phyloP scores from a whole-genome alignment of 768 basidiomycete species.

The Exsudoporus frostii region DNA sequence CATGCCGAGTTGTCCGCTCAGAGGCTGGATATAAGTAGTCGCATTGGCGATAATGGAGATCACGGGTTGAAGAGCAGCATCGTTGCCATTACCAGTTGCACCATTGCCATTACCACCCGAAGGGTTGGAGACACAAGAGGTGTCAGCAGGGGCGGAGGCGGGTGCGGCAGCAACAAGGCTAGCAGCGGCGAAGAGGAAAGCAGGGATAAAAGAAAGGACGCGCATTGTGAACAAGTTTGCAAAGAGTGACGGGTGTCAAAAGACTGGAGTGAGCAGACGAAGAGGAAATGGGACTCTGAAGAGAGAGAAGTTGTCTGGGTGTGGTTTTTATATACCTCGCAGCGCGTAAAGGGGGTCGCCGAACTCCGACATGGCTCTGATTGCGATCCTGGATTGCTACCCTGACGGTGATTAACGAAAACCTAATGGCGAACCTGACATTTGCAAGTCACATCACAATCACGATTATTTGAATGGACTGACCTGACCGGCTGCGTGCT shows the following conservation, averaged over 20 bases:
- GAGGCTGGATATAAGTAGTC: constrained; percentile 1
- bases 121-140: constrained; percentile 2
- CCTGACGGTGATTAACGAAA: neutral
- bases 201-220: constrained; percentile 16
- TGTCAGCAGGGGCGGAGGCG: neutral
- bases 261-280: neutral
- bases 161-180: constrained; percentile 10
- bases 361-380: neutral
- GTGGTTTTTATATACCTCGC: constrained; percentile 14
- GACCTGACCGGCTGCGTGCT: neutral
- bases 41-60: constrained; percentile 13
- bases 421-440: neutral
- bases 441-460: constrained; percentile 29
- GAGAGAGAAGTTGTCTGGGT: neutral
- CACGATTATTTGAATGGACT: constrained; percentile 24
- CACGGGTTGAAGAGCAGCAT: constrained; percentile 8
- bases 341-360: neutral
- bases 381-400: too few species aligned
- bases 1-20: constrained; percentile 8
- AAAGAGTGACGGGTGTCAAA: constrained; percentile 12
- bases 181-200: constrained; percentile 5
- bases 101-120: constrained; percentile 1
- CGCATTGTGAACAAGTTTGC: constrained; percentile 10
- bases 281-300: constrained; percentile 4
- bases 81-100: neutral